phyloP scores from a whole-genome alignment of 2,329 filamentous ascomycete genomes.

The Aspergillus tamarii region DNA sequence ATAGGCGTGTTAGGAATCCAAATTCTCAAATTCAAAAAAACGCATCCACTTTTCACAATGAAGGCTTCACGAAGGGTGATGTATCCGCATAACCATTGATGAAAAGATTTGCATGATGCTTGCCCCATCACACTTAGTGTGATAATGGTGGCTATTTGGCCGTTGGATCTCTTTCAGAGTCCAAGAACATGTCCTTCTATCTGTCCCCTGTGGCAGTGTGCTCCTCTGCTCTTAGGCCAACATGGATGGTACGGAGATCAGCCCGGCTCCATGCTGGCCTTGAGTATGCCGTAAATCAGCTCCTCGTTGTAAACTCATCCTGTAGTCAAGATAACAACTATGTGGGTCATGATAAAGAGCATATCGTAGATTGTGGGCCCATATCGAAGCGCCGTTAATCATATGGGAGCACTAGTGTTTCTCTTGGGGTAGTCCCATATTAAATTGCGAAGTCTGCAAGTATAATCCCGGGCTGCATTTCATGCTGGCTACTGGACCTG shows the following conservation, averaged over 20 bases:
- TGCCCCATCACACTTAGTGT: conserved; percentile 3
- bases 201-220: conserved; percentile 1
- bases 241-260: conserved; percentile 1
- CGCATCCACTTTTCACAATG: conserved; percentile 57
- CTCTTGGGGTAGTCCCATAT: background rate
- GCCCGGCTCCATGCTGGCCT: background rate
- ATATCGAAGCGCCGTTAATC: background rate
- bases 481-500: background rate
- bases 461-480: background rate
- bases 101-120: conserved; percentile 37
- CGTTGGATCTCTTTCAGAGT: conserved; percentile 6
- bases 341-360: conserved; percentile 1
- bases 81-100: conserved; percentile 62
- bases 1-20: conserved; percentile 46
- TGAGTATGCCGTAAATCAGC: background rate
- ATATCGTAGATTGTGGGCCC: conserved; percentile 1
- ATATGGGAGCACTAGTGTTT: background rate
- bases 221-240: background rate
- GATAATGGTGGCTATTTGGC: conserved; percentile 13
- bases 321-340: background rate
- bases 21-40: conserved; percentile 33
- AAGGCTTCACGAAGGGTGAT: conserved; percentile 62
- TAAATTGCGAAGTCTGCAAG: background rate
- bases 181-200: background rate
- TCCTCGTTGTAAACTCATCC: background rate